phyloP scores from a whole-genome alignment of 2,329 filamentous ascomycete species.

The Aspergillus versicolor region DNA sequence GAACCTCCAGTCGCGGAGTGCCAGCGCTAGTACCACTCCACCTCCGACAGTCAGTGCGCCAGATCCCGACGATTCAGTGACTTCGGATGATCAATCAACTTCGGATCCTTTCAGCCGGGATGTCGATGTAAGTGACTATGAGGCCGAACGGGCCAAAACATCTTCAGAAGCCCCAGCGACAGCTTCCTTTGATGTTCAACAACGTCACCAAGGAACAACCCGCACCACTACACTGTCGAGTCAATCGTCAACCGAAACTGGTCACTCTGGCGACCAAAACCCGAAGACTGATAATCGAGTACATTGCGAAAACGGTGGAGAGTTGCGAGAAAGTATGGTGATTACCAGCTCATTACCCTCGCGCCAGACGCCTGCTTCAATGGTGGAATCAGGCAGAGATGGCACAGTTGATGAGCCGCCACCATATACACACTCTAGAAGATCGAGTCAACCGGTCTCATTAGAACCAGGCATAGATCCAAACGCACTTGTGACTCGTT shows the following conservation, averaged over 20 bases:
- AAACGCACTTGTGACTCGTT: conserved; percentile 31
- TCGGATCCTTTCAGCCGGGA: conserved; percentile 42
- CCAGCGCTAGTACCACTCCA: conserved; percentile 12
- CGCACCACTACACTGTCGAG: conserved; percentile 16
- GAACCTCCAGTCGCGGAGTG: conserved; percentile 14
- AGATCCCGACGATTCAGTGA: conserved; percentile 27
- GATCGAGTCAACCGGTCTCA: conserved; percentile 56
- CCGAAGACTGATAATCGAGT: not conserved
- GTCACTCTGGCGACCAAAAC: conserved; percentile 19
- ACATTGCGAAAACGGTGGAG: not conserved
- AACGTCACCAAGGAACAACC: conserved; percentile 1
- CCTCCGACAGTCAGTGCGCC: conserved; percentile 21
- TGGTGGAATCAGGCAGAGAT: conserved; percentile 35
- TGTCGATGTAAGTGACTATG: conserved; percentile 26
- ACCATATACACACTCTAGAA: conserved; percentile 45
- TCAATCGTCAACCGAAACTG: conserved; percentile 10
- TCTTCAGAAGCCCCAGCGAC: conserved; percentile 1
- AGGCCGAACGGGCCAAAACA: conserved; percentile 8
- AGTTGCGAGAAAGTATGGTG: not conserved
- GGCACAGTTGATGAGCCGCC: conserved; percentile 52
- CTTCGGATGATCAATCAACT: conserved; percentile 32
- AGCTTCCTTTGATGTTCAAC: conserved; percentile 6
- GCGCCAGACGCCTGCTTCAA: conserved; percentile 10
- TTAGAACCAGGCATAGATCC: conserved; percentile 56
- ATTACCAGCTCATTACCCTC: conserved; percentile 5